Percentiles rank a stretch among this genome's conserved stretches.
Conservation (phyloP, 805 yeast genomes). For the Teunomyces kruisii region DNA sequence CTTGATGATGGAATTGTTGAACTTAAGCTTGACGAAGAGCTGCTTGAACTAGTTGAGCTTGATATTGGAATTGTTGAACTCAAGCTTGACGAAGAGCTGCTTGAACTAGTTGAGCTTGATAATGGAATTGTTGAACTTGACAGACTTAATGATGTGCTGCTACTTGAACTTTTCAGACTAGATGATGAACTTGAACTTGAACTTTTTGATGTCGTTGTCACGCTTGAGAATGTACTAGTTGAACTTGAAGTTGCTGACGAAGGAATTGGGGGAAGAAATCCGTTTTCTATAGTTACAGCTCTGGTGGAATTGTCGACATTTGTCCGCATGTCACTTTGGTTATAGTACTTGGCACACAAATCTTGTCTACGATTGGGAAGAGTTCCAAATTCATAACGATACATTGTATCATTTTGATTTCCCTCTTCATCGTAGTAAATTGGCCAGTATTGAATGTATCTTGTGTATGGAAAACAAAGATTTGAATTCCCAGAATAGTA, state of each 20-base stretch:
- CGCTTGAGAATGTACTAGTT: too few species aligned
- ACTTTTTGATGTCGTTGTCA: too few species aligned
- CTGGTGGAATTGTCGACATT: not conserved
- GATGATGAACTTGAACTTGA: too few species aligned
- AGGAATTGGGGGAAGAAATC: not conserved
- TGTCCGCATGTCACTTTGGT: not conserved
- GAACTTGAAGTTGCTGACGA: not conserved
- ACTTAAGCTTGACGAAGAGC: too few species aligned
- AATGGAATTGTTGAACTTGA: too few species aligned
- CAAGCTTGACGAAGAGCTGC: too few species aligned
- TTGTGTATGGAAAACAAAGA: not conserved
- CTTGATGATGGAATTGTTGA: too few species aligned
- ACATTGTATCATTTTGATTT: not conserved
- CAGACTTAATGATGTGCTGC: too few species aligned
- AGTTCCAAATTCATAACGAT: not conserved
- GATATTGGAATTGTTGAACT: too few species aligned
- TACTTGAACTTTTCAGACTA: too few species aligned
- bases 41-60: too few species aligned
- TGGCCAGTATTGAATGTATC: constrained; percentile 1
- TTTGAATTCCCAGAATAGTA: not conserved
- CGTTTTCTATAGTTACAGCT: not conserved
- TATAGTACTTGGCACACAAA: not conserved
- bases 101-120: too few species aligned
- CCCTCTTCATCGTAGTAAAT: not conserved
- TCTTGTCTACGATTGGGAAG: not conserved